Evolutionary conservation across 2,329 filamentous ascomycete species (phyloP), one percentile per base, ranked within the genome.

Genomic region (Pseudogymnoascus destructans): DNA sequence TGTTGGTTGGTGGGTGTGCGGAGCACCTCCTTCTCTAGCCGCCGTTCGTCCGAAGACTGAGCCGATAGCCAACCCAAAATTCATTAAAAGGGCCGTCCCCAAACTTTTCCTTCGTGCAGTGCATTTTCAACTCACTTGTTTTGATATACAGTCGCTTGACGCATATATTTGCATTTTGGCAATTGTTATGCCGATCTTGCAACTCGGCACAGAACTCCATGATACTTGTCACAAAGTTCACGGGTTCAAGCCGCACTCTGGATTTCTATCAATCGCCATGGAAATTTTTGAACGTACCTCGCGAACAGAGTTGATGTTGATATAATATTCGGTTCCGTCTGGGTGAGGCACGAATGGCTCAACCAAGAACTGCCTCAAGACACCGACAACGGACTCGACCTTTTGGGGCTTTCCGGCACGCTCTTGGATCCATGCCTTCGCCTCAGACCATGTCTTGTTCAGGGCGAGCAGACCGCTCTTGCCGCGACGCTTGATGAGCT

Each of bases 241-340:
- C 38, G 19, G 19, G 19, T 23, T 42, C 3, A 42, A n/a, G 17
- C 17, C 38, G 38, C 38, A 7, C 36, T 40, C 17, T 10, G n/a
- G 23, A 11, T 13, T 15, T 1, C 2, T n/a, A 32, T 10, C 13
- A 7, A 55, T 17, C 49, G 17, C 49, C 7, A 17, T 17, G 25
- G n/a, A 55, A 54, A 62, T 60, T 61, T 62, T 57, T 35, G 32
- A 58, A 84, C 90, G 84, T 85, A 97, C 93, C 85, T 97, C 93
- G 80, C 93, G 88, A 70, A 95, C 91, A 63, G 93, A 97, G 83
- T 96, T 93, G 80, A 98, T 98, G 85, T 96, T 96, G 80, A 98
- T 95, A 78, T 98, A 98, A 80, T 97, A 97, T 77, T 98, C 93
- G 64, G 92, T 96, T 73, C 90, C 86, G 69, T 90, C 82, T 64